Base-by-base conservation (phyloP, 805 yeast species). In the Saccharomycopsis oosterbeekiorum region DNA sequence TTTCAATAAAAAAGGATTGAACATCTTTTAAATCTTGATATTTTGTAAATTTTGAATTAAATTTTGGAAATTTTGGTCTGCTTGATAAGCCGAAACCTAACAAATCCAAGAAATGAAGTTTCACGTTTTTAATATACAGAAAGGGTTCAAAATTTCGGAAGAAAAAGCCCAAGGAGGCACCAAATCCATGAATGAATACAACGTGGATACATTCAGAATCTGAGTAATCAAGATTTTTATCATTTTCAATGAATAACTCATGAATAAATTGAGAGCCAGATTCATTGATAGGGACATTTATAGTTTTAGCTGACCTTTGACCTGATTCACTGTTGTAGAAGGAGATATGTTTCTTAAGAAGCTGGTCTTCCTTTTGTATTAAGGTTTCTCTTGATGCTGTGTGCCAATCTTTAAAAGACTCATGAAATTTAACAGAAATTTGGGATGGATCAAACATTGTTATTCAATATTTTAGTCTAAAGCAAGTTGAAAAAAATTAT, bases 101-200 rank as follows among this genome's bases (percentile, higher is more conserved):
- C 67, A 83, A 67, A 68, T 84, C 90, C 51, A 83, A 71, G 1
- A 85, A 87, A 70, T 84, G 89, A 55, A 84, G 70, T 58, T 76
- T 76, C 14, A 78, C 75, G 3, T 87, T 88, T 0, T 84, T 83
- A 15, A 79, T 73, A 26, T 74, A 64, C 2, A 79, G 70, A 55
- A 84, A 68, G 0, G 72, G 74, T 62, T 82, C 84, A 65, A 86
- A 79, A 70, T 88, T 88, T 64, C 81, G 82, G 67, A 82, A 77
- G 67, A 86, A 89, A 63, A 88, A 81, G 0, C 93, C 96, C 37
- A 87, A 75, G 1, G 91, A 89, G 0, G 96, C 96, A 2, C 94
- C 96, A 68, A 88, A 89, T 0, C 97, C 97, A 70, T 90, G 97
- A 5, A 89, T 75, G 51, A 89, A 71, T 1, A 90, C 90, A 14